Percentiles rank a stretch among this genome's conserved stretches.
Conservation (phyloP, 306 rosid genomes). For the Medicago arabica region DNA sequence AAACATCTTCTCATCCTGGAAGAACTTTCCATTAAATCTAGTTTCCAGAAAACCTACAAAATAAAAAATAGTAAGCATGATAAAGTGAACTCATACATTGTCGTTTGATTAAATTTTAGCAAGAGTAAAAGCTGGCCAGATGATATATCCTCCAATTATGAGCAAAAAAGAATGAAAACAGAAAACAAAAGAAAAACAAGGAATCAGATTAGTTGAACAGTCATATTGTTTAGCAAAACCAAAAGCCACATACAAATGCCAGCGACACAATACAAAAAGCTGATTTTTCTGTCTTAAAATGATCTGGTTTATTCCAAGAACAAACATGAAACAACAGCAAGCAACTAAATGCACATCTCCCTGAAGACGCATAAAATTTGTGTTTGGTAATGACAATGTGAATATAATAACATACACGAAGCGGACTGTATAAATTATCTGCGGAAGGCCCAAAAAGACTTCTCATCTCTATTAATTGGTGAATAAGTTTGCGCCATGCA, state of each 20-base stretch:
- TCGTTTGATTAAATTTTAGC: constrained; percentile 31
- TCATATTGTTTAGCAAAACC: constrained; percentile 42
- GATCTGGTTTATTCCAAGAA: constrained; percentile 17
- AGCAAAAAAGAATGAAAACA: background rate
- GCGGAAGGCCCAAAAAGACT: constrained; percentile 89
- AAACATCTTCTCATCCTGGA: constrained; percentile 90
- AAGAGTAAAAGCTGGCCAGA: constrained; percentile 17
- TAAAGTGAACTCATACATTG: constrained; percentile 1
- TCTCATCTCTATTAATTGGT: constrained; percentile 81
- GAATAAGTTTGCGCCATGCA: constrained; percentile 95
- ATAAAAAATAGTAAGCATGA: constrained; percentile 32
- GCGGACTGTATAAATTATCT: constrained; percentile 67
- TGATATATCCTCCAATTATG: constrained; percentile 24
- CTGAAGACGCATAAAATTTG: constrained; percentile 19
- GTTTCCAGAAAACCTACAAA: constrained; percentile 93
- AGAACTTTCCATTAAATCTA: constrained; percentile 93
- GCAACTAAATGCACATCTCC: constrained; percentile 30
- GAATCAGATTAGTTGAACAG: constrained; percentile 23
- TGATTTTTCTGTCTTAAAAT: constrained; percentile 15
- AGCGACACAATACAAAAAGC: constrained; percentile 26
- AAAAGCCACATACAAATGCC: constrained; percentile 13
- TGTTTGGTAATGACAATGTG: constrained; percentile 25
- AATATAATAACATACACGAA: constrained; percentile 66
- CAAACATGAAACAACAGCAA: constrained; percentile 15
- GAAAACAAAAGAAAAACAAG: constrained; percentile 25